Evolutionary conservation across 352 stramenopile genomes (phyloP), one percentile per base, ranked within the genome.

Genomic region (Phytophthora vignae): DNA sequence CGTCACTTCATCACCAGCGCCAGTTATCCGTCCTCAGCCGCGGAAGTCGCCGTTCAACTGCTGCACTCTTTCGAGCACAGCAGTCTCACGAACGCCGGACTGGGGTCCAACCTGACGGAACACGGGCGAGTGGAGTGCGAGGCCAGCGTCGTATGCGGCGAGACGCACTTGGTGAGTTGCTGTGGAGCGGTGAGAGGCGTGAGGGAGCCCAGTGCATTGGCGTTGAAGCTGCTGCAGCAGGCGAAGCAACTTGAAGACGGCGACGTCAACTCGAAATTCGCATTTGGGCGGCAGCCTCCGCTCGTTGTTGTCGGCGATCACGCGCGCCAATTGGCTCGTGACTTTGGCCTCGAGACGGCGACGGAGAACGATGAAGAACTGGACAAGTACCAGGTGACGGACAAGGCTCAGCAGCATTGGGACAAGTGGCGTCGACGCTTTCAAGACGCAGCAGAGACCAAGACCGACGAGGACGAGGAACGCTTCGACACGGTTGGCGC

Each of bases 401-500:
- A 42, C 29, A 72, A 60, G 33, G 61, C 79, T 15, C 56, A 60
- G 54, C 48, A 69, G 19, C 64, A 85, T 58, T 90, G 81, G 80
- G 36, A 60, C 19, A 88, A 88, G 67, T 92, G 84, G 84, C 67
- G 82, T 42, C 59, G 60, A 38, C 71, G 69, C 11, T 76, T 83
- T 60, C 52, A 76, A 48, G 68, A 44, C 17, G 25, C n/a, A 22
- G 19, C 11, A 17, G 59, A 64, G n/a, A 63, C 22, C 15, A 15
- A 59, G 31, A 46, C 2, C 6, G 29, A 63, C 14, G n/a, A 53
- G 10, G 55, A 68, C 0, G 54, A 67, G 6, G 21, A 71, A 14
- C 66, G 60, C 1, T 52, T 92, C 31, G 87, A 92, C 66, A 94
- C 87, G 0, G 87, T 94, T 1, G 87, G 87, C 0, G 82, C 76